These are phyloP conservation scores for Candida broadrunensis DNA, from an alignment of 805 yeast genomes.

Conservation along the genomic window DNA sequence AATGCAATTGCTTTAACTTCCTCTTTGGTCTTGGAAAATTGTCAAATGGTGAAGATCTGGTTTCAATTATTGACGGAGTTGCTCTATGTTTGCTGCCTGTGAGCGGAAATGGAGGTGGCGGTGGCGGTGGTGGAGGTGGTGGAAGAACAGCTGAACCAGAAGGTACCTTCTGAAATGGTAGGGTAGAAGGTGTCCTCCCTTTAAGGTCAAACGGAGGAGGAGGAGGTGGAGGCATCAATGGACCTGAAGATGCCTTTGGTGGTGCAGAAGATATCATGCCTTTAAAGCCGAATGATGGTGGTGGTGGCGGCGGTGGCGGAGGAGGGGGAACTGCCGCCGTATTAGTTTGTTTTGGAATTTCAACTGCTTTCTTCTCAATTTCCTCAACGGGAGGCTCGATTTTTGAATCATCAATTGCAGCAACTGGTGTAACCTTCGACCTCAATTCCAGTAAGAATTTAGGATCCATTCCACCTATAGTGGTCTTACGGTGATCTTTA, in stretches of 20 bases:
- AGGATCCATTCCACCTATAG: slow-evolving; percentile 43
- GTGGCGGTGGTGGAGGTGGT: slow-evolving; percentile 19
- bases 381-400: not conserved
- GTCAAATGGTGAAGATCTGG: slow-evolving; percentile 31
- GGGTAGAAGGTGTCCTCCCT: slow-evolving; percentile 17
- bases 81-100: slow-evolving; percentile 2
- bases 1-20: slow-evolving; percentile 74
- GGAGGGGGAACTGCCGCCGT: slow-evolving; percentile 15
- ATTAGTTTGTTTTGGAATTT: not conserved
- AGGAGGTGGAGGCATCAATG: slow-evolving; percentile 24
- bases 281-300: slow-evolving; percentile 11
- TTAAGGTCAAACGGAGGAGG: slow-evolving; percentile 21
- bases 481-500: slow-evolving; percentile 27
- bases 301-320: slow-evolving; percentile 23
- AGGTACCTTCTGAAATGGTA: slow-evolving; percentile 23
- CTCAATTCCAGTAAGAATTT: slow-evolving; percentile 53
- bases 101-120: slow-evolving; percentile 27
- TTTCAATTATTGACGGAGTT: slow-evolving; percentile 13
- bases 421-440: slow-evolving; percentile 44
- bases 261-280: slow-evolving; percentile 13
- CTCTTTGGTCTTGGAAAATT: slow-evolving; percentile 55
- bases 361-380: not conserved
- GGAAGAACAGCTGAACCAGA: slow-evolving; percentile 17
- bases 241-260: slow-evolving; percentile 13
- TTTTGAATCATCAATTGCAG: slow-evolving; percentile 28